Conservation (phyloP, 352 stramenopile species). For the Phytophthora palmivora region DNA sequence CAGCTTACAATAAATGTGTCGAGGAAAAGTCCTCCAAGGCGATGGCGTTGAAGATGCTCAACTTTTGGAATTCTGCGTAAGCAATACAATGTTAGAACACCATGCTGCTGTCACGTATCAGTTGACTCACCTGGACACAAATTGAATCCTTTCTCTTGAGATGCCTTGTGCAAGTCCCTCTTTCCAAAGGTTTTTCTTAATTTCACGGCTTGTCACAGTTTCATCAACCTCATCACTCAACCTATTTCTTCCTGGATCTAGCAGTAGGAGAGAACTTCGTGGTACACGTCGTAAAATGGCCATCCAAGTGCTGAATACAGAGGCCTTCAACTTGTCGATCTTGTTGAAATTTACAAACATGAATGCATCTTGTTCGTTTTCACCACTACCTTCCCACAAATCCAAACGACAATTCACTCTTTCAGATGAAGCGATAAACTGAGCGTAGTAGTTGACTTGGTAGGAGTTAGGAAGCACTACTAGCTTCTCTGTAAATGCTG, state of each 20-base stretch:
- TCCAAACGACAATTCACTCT: slow-evolving; percentile 11
- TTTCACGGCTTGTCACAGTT: slow-evolving; percentile 38
- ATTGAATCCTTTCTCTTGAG: slow-evolving; percentile 49
- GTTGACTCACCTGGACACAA: slow-evolving; percentile 50
- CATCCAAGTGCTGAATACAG: slow-evolving; percentile 80
- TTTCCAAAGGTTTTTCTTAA: slow-evolving; percentile 56
- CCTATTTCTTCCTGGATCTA: slow-evolving; percentile 47
- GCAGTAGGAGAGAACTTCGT: slow-evolving; percentile 57
- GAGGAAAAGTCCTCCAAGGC: slow-evolving; percentile 86
- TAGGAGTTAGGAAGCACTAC: slow-evolving; percentile 78
- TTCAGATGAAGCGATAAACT: slow-evolving; percentile 16
- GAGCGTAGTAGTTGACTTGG: slow-evolving; percentile 81
- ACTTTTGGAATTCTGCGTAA: slow-evolving; percentile 59
- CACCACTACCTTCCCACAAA: slow-evolving; percentile 30
- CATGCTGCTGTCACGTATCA: background rate
- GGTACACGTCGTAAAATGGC: slow-evolving; percentile 65
- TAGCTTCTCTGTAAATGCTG: slow-evolving; percentile 76
- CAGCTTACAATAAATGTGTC: slow-evolving; percentile 87
- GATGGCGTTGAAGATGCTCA: slow-evolving; percentile 82
- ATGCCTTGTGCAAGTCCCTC: slow-evolving; percentile 69
- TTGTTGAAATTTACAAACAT: slow-evolving; percentile 91
- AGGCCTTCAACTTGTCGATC: slow-evolving; percentile 83
- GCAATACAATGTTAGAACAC: slow-evolving; percentile 6
- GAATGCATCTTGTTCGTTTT: slow-evolving; percentile 33
- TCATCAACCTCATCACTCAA: slow-evolving; percentile 14